These are phyloP conservation scores for Protea cynaroides DNA, from an alignment of 164 flowering plant genomes.

Conservation along the genomic window DNA sequence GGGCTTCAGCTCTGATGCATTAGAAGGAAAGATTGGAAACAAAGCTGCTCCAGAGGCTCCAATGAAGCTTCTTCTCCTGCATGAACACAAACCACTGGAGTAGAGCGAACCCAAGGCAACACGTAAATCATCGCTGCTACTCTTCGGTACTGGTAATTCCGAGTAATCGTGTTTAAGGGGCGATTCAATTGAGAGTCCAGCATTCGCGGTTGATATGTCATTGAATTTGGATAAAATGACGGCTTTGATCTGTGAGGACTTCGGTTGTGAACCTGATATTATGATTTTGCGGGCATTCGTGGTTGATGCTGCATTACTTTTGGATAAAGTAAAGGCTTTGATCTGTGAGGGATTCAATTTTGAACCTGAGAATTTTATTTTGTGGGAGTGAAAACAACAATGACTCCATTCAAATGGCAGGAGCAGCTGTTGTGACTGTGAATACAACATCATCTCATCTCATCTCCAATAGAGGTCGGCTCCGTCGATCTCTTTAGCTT, in stretches of 20 bases:
- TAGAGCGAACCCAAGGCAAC: background rate
- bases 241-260: background rate
- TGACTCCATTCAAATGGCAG: too few relatives aligned
- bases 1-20: constrained; percentile 16
- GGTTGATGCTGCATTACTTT: too few relatives aligned
- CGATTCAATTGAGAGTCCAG: background rate
- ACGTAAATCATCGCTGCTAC: background rate
- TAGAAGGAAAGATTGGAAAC: constrained; percentile 19
- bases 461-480: too few relatives aligned
- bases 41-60: constrained; percentile 25
- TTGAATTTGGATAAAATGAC: background rate
- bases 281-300: too few relatives aligned
- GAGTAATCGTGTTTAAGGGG: background rate
- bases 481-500: too few relatives aligned
- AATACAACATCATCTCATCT: too few relatives aligned
- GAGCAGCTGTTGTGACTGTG: too few relatives aligned
- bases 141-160: background rate
- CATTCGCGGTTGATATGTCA: background rate
- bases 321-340: too few relatives aligned
- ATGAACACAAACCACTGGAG: constrained; percentile 21
- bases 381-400: too few relatives aligned
- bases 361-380: too few relatives aligned
- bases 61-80: constrained; percentile 42
- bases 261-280: background rate
- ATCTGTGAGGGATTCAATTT: too few relatives aligned